Conservation (phyloP, 139 green algal species). For the Ulvella scutata region DNA sequence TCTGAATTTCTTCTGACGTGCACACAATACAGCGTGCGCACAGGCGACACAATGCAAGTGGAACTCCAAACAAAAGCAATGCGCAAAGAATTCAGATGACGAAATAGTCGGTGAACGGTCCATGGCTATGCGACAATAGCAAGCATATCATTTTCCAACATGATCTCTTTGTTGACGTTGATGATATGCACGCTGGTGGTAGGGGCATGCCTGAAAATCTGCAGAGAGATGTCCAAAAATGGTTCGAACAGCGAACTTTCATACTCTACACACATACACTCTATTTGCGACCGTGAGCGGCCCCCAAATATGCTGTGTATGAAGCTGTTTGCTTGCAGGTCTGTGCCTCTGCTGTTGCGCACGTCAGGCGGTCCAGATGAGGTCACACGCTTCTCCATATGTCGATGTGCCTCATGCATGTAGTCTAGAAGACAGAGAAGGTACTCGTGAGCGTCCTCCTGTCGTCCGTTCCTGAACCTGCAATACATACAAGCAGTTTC, state of each 20-base stretch:
- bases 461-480: slow-evolving; percentile 69
- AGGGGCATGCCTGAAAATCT: slow-evolving; percentile 36
- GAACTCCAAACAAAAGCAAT: too few relatives aligned
- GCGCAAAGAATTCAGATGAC: too few relatives aligned
- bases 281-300: slow-evolving; percentile 64
- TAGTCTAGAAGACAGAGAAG: slow-evolving; percentile 71
- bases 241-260: slow-evolving; percentile 69
- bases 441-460: slow-evolving; percentile 87
- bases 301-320: slow-evolving; percentile 85
- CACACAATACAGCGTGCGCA: too few relatives aligned
- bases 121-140: too few relatives aligned
- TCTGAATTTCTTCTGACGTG: too few relatives aligned
- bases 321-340: slow-evolving; percentile 54
- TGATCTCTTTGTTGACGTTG: too few relatives aligned
- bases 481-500: too few relatives aligned
- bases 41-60: too few relatives aligned
- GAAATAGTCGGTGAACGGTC: too few relatives aligned
- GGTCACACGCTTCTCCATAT: neutral
- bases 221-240: slow-evolving; percentile 83
- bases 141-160: too few relatives aligned
- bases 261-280: slow-evolving; percentile 67
- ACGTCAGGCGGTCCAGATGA: slow-evolving; percentile 43
- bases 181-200: too few relatives aligned
- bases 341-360: too few relatives aligned
- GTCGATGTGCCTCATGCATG: slow-evolving; percentile 60